phyloP scores from a whole-genome alignment of 257 asterid species.

The Linderniella brevidens region DNA sequence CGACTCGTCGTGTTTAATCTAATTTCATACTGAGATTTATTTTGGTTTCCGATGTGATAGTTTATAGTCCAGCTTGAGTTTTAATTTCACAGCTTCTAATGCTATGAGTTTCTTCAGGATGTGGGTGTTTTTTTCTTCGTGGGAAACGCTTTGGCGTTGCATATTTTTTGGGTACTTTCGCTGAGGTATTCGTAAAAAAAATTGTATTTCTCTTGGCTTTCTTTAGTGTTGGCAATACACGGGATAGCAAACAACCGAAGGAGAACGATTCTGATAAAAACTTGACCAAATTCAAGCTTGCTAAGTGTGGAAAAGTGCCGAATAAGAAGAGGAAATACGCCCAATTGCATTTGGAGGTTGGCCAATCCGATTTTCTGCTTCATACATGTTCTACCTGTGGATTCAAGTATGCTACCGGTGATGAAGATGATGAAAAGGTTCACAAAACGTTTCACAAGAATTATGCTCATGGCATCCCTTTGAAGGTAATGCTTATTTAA shows the following conservation, averaged over 20 bases:
- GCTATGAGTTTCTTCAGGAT: too few relatives aligned
- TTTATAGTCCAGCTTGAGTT: too few relatives aligned
- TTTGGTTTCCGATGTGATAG: too few relatives aligned
- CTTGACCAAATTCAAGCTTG: conserved; percentile 10
- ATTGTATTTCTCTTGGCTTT: neutral
- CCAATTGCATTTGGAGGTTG: conserved; percentile 53
- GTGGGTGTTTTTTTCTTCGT: too few relatives aligned
- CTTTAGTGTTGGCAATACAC: conserved; percentile 13
- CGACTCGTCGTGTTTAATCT: too few relatives aligned
- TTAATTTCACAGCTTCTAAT: too few relatives aligned
- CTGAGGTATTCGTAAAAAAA: too few relatives aligned
- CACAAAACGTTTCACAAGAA: conserved; percentile 66
- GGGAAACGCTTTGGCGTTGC: too few relatives aligned
- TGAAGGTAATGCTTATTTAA: conserved; percentile 32
- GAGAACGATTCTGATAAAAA: conserved; percentile 13
- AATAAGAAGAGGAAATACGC: conserved; percentile 61
- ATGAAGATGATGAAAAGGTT: conserved; percentile 49
- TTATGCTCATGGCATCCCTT: conserved; percentile 54
- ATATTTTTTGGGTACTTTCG: too few relatives aligned
- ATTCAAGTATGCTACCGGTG: conserved; percentile 53
- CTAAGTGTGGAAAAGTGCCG: conserved; percentile 22
- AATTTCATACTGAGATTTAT: too few relatives aligned
- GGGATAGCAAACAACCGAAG: conserved; percentile 13
- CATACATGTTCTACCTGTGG: conserved; percentile 46
- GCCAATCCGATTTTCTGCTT: conserved; percentile 59